A percentile compares a stretch with the other conserved stretches of the same genome.
Evolutionary conservation across 176 grass and related monocot species (phyloP).

Genomic region (Hordeum vulgare): MorexV3_pseudomolecules_assembly NC_058519.1:611775857-611776356

Average conservation of each 20-base stretch:
- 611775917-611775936: neutral
- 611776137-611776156: neutral
- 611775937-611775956: neutral
- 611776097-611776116: neutral
- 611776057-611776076: neutral
- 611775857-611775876: neutral
- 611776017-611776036: neutral
- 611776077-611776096: neutral
- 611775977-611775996: neutral
- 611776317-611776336: slow-evolving; percentile 19
- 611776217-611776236: neutral
- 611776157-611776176: neutral
- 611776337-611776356: neutral
- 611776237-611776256: slow-evolving; percentile 36
- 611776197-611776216: slow-evolving; percentile 13
- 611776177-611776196: neutral
- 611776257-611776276: slow-evolving; percentile 26
- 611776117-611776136: neutral
- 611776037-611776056: neutral
- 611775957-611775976: neutral
- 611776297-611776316: slow-evolving; percentile 33
- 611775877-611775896: neutral
- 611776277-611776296: slow-evolving; percentile 6
- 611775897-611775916: neutral
- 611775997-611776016: neutral